These are phyloP conservation scores for Agrocybe pediades DNA, from an alignment of 768 basidiomycete genomes.

Conservation along the genomic window DNA sequence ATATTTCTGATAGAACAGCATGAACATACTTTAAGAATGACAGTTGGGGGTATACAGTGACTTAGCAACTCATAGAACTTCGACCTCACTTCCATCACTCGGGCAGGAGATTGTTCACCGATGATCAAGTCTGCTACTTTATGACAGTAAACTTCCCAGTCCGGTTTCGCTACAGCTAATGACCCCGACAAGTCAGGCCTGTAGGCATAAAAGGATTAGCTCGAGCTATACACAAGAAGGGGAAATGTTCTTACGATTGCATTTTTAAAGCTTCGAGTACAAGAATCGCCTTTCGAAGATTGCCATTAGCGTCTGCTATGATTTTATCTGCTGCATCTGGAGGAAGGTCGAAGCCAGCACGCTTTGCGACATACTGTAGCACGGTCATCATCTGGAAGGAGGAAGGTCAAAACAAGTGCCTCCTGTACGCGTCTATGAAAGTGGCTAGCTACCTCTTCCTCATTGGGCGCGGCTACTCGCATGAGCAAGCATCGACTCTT, in stretches of 20 bases:
- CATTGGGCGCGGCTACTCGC: slow-evolving; percentile 85
- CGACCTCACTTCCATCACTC: slow-evolving; percentile 88
- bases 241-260: slow-evolving; percentile 75
- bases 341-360: slow-evolving; percentile 82
- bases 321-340: slow-evolving; percentile 75
- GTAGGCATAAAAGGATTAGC: not conserved
- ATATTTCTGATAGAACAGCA: slow-evolving; percentile 1
- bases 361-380: slow-evolving; percentile 75
- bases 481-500: slow-evolving; percentile 93
- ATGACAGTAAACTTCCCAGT: slow-evolving; percentile 97
- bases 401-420: not conserved
- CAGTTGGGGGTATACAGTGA: slow-evolving; percentile 94
- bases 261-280: slow-evolving; percentile 95
- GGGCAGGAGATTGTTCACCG: slow-evolving; percentile 84
- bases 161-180: slow-evolving; percentile 90
- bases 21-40: slow-evolving; percentile 79
- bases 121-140: slow-evolving; percentile 91
- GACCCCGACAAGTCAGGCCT: slow-evolving; percentile 85
- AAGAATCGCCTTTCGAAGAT: slow-evolving; percentile 92
- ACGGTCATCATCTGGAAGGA: slow-evolving; percentile 74
- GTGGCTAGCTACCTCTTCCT: slow-evolving; percentile 63
- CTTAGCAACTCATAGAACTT: slow-evolving; percentile 95
- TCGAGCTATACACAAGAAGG: not conserved
- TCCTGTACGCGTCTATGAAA: slow-evolving; percentile 2
- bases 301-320: slow-evolving; percentile 80